Conservation (phyloP, 352 stramenopile species). For the Phytopythium helicoides region DNA sequence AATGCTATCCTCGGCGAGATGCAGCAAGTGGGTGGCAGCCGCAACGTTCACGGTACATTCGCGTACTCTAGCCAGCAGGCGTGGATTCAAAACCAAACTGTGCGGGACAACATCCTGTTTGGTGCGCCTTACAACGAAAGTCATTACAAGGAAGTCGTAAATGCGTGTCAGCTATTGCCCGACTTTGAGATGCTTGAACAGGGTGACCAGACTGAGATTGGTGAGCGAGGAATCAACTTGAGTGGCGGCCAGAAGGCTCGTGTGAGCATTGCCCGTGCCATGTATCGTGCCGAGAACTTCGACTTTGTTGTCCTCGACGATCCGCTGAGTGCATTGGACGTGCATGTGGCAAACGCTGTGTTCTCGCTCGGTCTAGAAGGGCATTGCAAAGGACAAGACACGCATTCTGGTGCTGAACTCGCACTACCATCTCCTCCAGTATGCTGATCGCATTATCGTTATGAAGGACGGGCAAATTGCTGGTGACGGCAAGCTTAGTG, state of each 20-base stretch:
- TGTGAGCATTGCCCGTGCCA: constrained; percentile 80
- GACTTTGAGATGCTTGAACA: constrained; percentile 84
- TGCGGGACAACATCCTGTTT: constrained; percentile 41
- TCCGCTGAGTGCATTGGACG: constrained; percentile 90
- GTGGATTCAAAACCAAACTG: constrained; percentile 33
- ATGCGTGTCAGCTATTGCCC: constrained; percentile 66
- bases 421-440: constrained; percentile 83
- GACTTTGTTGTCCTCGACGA: constrained; percentile 94
- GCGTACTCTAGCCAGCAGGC: constrained; percentile 36
- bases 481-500: constrained; percentile 67
- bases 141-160: too few species aligned
- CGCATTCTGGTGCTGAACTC: constrained; percentile 91
- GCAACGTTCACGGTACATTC: constrained; percentile 14
- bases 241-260: constrained; percentile 91
- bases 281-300: constrained; percentile 80
- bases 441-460: constrained; percentile 42
- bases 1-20: constrained; percentile 47
- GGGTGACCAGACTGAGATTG: constrained; percentile 93
- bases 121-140: constrained; percentile 73
- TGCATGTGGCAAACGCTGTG: constrained; percentile 90
- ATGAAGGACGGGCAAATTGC: constrained; percentile 65
- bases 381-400: constrained; percentile 50
- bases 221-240: constrained; percentile 94
- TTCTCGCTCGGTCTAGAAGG: constrained; percentile 84
- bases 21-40: constrained; percentile 10